Percentiles rank a stretch among this genome's conserved stretches.
Evolutionary conservation across 2,329 filamentous ascomycete species (phyloP).

Genomic region (Ophiocordyceps camponoti-rufipedis): DNA sequence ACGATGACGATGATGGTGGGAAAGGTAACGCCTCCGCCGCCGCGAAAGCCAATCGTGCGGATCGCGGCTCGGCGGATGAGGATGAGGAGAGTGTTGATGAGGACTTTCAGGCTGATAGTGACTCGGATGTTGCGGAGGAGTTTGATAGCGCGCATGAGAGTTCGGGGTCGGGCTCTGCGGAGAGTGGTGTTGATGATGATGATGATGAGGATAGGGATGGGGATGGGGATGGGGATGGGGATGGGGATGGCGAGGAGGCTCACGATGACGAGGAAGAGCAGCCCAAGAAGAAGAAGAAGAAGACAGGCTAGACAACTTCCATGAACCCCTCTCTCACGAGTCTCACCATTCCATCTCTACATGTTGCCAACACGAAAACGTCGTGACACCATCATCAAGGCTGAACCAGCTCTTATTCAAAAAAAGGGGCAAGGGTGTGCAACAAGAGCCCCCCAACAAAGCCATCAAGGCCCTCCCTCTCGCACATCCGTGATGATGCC

Average conservation of each 20-base stretch:
- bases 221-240: slow-evolving; percentile 9
- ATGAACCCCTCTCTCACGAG: not conserved
- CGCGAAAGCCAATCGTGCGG: slow-evolving; percentile 22
- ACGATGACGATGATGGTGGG: not conserved
- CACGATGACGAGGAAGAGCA: slow-evolving; percentile 20
- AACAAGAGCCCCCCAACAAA: no score
- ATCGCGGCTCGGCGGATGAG: slow-evolving; percentile 85
- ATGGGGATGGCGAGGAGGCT: no score
- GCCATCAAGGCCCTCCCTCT: no score
- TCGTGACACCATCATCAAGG: no score
- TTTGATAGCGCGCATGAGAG: slow-evolving; percentile 86
- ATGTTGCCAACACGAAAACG: not conserved
- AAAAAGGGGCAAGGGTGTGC: no score
- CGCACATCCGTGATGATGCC: no score
- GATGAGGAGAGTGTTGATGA: slow-evolving; percentile 92
- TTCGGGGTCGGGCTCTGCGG: slow-evolving; percentile 48
- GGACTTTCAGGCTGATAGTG: slow-evolving; percentile 82
- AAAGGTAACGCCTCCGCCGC: not conserved
- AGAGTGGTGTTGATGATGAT: slow-evolving; percentile 25
- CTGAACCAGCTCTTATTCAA: no score
- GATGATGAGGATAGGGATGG: no score
- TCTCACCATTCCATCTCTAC: not conserved
- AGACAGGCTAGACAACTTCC: slow-evolving; percentile 10
- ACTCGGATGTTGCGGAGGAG: slow-evolving; percentile 92
- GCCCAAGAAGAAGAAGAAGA: slow-evolving; percentile 35